Evolutionary conservation across 192 early-diverging fungal genomes (phyloP).

Genomic region (Rhizoclosmatium sp.): DNA sequence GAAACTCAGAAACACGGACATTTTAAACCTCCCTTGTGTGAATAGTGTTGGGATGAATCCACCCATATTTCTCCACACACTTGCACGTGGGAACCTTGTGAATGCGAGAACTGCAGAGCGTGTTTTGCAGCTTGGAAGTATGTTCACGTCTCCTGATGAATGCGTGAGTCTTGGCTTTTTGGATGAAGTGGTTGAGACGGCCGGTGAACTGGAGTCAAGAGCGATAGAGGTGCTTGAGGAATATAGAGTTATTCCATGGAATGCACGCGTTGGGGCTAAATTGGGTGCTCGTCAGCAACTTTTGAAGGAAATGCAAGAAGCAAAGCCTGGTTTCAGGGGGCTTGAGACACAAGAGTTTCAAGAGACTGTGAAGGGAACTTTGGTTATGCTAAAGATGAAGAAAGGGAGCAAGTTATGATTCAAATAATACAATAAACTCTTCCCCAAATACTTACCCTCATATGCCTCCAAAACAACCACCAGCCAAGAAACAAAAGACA

Average conservation of each 20-base stretch:
- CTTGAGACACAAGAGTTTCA: slow-evolving; percentile 36
- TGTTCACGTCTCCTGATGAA: slow-evolving; percentile 21
- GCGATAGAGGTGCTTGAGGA: background rate
- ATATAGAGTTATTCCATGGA: slow-evolving; percentile 30
- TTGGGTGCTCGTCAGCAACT: slow-evolving; percentile 11
- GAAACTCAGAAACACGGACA: no score
- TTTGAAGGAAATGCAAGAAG: slow-evolving; percentile 10
- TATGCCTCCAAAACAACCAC: background rate
- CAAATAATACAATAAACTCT: no score
- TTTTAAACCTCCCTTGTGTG: no score
- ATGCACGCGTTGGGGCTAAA: slow-evolving; percentile 32
- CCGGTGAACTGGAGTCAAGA: background rate
- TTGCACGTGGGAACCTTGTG: slow-evolving; percentile 22
- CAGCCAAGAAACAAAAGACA: slow-evolving; percentile 29
- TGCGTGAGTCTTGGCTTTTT: slow-evolving; percentile 23
- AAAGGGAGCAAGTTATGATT: background rate
- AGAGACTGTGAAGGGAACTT: background rate
- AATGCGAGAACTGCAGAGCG: slow-evolving; percentile 20
- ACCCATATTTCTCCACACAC: slow-evolving; percentile 29
- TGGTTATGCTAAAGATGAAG: slow-evolving; percentile 35
- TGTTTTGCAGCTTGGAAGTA: slow-evolving; percentile 20
- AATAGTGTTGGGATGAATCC: slow-evolving; percentile 35
- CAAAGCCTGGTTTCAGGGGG: background rate
- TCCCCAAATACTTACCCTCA: no score
- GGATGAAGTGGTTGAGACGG: slow-evolving; percentile 17